phyloP scores from a whole-genome alignment of 2,329 filamentous ascomycete genomes.

The Paramyrothecium roridum region DNA sequence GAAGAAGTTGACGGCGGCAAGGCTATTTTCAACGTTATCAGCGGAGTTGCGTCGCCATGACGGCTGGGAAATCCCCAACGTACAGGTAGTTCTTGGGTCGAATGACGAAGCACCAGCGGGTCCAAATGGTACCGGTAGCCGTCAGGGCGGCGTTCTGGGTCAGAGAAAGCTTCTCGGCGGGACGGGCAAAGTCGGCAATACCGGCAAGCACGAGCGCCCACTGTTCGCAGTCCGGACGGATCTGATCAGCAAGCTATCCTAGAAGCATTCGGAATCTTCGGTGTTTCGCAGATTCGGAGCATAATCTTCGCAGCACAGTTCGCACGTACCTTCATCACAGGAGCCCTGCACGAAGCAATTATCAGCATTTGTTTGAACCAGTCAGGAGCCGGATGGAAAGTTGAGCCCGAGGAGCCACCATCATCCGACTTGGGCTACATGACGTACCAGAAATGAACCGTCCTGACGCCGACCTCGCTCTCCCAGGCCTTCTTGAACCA shows the following conservation, averaged over 20 bases:
- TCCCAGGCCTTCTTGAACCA: slow-evolving; percentile 81
- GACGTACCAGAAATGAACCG: slow-evolving; percentile 95
- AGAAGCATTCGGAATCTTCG: not conserved
- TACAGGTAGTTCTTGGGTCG: slow-evolving; percentile 88
- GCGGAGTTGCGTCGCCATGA: no score
- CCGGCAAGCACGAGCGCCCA: slow-evolving; percentile 93
- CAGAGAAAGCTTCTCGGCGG: slow-evolving; percentile 86
- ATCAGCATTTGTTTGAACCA: slow-evolving; percentile 12
- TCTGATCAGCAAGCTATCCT: no score
- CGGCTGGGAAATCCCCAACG: slow-evolving; percentile 22
- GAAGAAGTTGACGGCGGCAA: slow-evolving; percentile 98
- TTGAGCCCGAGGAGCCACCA: no score
- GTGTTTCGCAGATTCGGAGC: not conserved
- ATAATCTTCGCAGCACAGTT: not conserved
- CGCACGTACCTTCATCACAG: slow-evolving; percentile 71
- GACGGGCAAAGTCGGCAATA: slow-evolving; percentile 85
- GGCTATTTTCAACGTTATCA: slow-evolving; percentile 39
- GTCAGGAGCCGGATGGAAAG: no score
- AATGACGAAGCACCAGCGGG: slow-evolving; percentile 97
- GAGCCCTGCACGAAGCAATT: slow-evolving; percentile 59
- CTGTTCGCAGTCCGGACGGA: slow-evolving; percentile 33
- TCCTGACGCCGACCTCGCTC: slow-evolving; percentile 80
- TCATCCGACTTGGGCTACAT: no score
- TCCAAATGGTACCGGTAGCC: slow-evolving; percentile 94
- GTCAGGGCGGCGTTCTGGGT: slow-evolving; percentile 90